These are phyloP conservation scores for Linnemannia schmuckeri DNA, from an alignment of 192 early-diverging fungal species.

Conservation along the genomic window DNA sequence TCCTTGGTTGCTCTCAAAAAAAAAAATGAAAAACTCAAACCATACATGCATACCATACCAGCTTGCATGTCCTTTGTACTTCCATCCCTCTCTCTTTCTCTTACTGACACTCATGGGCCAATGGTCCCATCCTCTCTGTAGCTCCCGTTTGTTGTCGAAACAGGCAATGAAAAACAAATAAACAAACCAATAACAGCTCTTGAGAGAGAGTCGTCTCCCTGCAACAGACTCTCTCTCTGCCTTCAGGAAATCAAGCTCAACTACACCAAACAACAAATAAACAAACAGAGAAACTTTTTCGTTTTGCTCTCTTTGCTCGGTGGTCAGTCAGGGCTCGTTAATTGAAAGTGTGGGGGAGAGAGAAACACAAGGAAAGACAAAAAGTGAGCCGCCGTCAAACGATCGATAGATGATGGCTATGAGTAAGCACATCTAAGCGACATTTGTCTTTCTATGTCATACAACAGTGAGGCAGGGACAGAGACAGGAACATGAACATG, in stretches of 20 bases:
- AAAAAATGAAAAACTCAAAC: neutral
- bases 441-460: neutral
- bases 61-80: neutral
- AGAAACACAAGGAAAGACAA: neutral
- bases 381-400: neutral
- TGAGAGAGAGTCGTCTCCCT: neutral
- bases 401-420: neutral
- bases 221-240: too few relatives aligned
- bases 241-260: neutral
- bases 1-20: neutral
- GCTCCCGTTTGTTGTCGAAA: neutral
- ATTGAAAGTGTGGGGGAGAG: neutral
- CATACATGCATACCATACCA: constrained; percentile 2
- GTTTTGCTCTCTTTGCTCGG: neutral
- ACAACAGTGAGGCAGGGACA: neutral
- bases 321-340: neutral
- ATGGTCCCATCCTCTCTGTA: neutral
- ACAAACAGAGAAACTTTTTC: neutral
- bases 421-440: neutral
- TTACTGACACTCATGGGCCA: neutral
- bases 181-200: neutral
- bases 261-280: neutral
- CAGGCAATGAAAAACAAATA: neutral
- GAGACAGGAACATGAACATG: neutral
- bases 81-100: neutral